A percentile compares a stretch with the other conserved stretches of the same genome.
These are phyloP conservation scores for Solanum pennellii DNA, from an alignment of 257 asterid species.

Conservation along the genomic window DNA sequence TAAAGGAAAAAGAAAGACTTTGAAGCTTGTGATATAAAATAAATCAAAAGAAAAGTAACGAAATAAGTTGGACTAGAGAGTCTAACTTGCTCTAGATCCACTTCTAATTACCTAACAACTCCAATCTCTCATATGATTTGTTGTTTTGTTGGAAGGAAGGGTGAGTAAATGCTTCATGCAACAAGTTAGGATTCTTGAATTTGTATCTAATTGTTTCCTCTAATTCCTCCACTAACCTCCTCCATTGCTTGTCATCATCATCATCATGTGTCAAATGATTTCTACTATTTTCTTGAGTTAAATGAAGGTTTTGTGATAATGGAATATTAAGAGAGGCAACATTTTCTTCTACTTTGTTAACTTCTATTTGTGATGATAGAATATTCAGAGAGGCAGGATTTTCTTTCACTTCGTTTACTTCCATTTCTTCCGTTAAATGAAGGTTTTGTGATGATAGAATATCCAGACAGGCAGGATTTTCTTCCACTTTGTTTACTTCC, in stretches of 20 bases:
- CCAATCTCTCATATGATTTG: slow-evolving; percentile 22
- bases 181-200: slow-evolving; percentile 10
- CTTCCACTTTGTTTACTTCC: background rate
- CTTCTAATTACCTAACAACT: slow-evolving; percentile 16
- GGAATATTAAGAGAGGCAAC: background rate
- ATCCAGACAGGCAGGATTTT: background rate
- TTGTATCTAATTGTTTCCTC: slow-evolving; percentile 18
- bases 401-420: no score
- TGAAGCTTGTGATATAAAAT: background rate
- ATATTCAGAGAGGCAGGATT: background rate
- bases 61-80: background rate
- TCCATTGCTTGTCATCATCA: background rate
- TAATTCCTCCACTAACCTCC: background rate
- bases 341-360: background rate
- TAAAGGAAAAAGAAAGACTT: background rate
- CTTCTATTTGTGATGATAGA: background rate
- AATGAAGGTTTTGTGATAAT: background rate
- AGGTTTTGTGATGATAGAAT: background rate
- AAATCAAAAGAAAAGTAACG: background rate
- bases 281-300: background rate
- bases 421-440: background rate
- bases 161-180: slow-evolving; percentile 31
- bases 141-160: background rate
- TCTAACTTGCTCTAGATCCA: background rate
- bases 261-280: background rate